Evolutionary conservation across 805 yeast genomes (phyloP), one percentile per base, ranked within the genome.

Genomic region (Nakazawaea ambrosiae): DNA sequence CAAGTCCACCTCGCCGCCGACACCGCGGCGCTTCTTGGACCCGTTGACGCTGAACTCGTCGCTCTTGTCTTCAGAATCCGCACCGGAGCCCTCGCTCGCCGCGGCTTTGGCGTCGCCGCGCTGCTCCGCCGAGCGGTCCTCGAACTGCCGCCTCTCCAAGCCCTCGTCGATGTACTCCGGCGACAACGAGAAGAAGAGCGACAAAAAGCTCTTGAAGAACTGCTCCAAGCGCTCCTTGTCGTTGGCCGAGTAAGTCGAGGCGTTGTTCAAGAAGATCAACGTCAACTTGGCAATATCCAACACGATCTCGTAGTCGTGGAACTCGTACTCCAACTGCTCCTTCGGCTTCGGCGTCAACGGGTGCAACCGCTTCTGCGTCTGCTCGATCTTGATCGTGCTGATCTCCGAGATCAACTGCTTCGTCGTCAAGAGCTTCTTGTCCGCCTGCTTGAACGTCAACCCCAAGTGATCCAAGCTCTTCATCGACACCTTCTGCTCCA

Each of bases 401-500:
- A 92, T 83, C 54, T 90, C 97, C 45, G 95, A 82, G 11, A 92
- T 78, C 49, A 92, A 63, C 49, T 88, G 95, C 52, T 94, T 87
- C 8, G 92, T 81, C 0, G 97, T 87, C 49, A 92, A 63, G 40
- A 87, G 63, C 58, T 92, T 90, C 58, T 92, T 90, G 61, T 92
- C 99, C 18, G 96, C 84, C 57, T 92, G 97, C 61, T 92, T 92
- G 66, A 92, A 92, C 1, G 97, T 89, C 50, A 92, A 70, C 1
- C 99, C 98, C 45, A 90, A 66, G 57, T 92, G 98, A 57, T 92
- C 99, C 47, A 92, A 68, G 2, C 96, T 85, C 59, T 92, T 92
- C 66, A 78, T 86, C 57, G 84, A 89, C 0, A 88, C 95, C 51
- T 87, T 89, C 54, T 89, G 96, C 59, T 92, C 98, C 62, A 94